Evolutionary conservation across 2,329 filamentous ascomycete species (phyloP), one percentile per base, ranked within the genome.

Genomic region (Neopestalotiopsis rosae): DNA sequence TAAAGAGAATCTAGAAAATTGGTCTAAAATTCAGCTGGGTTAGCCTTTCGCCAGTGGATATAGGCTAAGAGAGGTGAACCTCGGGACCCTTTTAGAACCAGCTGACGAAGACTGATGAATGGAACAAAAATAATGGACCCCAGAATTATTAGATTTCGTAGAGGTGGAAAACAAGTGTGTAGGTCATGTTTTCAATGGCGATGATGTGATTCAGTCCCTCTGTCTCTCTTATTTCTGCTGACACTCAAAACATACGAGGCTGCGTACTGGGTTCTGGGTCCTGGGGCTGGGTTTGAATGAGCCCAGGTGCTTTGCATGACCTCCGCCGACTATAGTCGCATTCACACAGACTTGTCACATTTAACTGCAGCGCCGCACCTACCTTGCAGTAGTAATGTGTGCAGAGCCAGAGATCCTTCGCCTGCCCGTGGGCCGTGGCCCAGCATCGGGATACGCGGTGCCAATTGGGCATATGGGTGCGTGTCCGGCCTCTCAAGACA

Each of bases 11-110:
- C 57, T 30, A 32, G 30, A 59, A 59, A 34, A 12, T 5, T 34
- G 30, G 57, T 17, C 57, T 34, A 59, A 59, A 17, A 30, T 34
- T 34, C 30, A 59, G 30, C 57, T 59, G 30, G 57, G 57, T 59
- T 59, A 34, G 57, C 57, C 57, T 59, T 59, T 59, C 57, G 57
- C 57, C 20, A 24, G 57, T 59, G 57, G 57, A 34, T 34, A 59
- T 34, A 59, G 17, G 57, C 57, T 59, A 59, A 59, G 57, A 38
- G 24, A 59, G 20, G 24, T 59, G 57, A 59, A 59, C 57, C 24
- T 59, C 57, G 57, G 57, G 30, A 59, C 57, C 57, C 57, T 59
- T 52, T n/a, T n/a, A 9, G 20, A n/a, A 17, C 45, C 45, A 52
- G 45, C 45, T 52, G 45, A 52, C 45, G 45, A 52, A 52, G 45